Conservation (phyloP, 352 stramenopile species). For the Phytopythium montanum region DNA sequence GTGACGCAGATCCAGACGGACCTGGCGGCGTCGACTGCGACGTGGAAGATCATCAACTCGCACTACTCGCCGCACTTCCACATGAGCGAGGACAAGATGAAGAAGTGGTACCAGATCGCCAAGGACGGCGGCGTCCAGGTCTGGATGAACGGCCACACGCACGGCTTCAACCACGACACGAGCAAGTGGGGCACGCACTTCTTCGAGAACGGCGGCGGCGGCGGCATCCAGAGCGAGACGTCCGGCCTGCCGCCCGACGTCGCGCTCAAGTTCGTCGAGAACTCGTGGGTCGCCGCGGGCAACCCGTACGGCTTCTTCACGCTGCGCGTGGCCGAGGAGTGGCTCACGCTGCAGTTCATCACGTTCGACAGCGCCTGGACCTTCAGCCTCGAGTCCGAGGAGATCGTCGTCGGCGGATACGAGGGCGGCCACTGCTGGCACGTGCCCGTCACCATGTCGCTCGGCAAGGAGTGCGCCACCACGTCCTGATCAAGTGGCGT, state of each 20-base stretch:
- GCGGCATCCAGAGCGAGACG: slow-evolving; percentile 84
- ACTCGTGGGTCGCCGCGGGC: slow-evolving; percentile 71
- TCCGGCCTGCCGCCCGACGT: slow-evolving; percentile 67
- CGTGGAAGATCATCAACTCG: slow-evolving; percentile 88
- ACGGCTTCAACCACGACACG: slow-evolving; percentile 87
- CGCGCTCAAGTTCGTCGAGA: slow-evolving; percentile 75
- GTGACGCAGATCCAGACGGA: slow-evolving; percentile 67
- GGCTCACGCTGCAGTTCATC: slow-evolving; percentile 80
- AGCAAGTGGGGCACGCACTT: slow-evolving; percentile 86
- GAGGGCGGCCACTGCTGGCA: slow-evolving; percentile 87
- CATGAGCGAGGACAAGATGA: slow-evolving; percentile 89
- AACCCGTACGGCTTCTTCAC: slow-evolving; percentile 88
- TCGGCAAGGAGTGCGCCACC: slow-evolving; percentile 56
- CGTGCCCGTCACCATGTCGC: slow-evolving; percentile 62
- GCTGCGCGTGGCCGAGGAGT: slow-evolving; percentile 82
- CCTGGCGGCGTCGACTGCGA: slow-evolving; percentile 61
- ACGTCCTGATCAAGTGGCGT: slow-evolving; percentile 6
- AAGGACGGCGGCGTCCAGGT: slow-evolving; percentile 75
- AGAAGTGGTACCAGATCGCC: slow-evolving; percentile 82
- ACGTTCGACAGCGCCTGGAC: slow-evolving; percentile 80
- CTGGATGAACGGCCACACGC: slow-evolving; percentile 84
- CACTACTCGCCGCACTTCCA: slow-evolving; percentile 89
- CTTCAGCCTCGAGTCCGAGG: slow-evolving; percentile 69
- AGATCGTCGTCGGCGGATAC: slow-evolving; percentile 77
- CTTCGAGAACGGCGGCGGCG: slow-evolving; percentile 84